Percentiles rank a stretch among this genome's conserved stretches.
Evolutionary conservation across 495 filamentous ascomycete genomes (phyloP).

Genomic region (Aspergillus bertholletiae): DNA sequence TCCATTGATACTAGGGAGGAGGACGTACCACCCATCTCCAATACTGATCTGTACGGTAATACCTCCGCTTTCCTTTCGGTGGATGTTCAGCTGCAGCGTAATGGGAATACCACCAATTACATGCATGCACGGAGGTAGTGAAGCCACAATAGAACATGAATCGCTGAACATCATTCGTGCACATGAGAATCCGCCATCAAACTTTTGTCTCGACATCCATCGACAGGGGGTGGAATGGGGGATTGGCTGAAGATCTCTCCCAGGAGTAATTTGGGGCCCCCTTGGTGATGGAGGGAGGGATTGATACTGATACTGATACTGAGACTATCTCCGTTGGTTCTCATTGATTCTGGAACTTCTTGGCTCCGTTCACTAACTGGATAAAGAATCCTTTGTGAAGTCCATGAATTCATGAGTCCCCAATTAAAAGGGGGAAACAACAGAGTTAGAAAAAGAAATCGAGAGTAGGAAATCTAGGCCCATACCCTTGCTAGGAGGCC

Average conservation of each 20-base stretch:
- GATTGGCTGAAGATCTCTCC: conserved; percentile 7
- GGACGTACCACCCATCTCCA: not conserved
- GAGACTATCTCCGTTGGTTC: no score
- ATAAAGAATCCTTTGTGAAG: not conserved
- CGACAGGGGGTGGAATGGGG: not conserved
- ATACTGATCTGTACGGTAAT: not conserved
- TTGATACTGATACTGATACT: no score
- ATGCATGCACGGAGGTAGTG: not conserved
- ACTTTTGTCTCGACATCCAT: conserved; percentile 1
- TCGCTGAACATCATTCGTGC: not conserved
- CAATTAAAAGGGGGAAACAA: no score
- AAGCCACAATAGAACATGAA: not conserved
- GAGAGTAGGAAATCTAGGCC: no score
- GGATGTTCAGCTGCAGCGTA: not conserved
- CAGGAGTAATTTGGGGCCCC: not conserved
- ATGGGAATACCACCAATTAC: not conserved
- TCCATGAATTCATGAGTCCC: no score
- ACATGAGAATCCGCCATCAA: not conserved
- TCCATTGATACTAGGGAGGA: no score
- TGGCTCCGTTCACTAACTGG: not conserved
- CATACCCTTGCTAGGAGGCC: no score
- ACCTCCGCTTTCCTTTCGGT: not conserved
- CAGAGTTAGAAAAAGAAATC: no score
- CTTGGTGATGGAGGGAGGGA: not conserved
- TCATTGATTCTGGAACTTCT: not conserved